A percentile compares a stretch with the other conserved stretches of the same genome.
phyloP scores from a whole-genome alignment of 345 rosid species.

The Clarkia xantiana region DNA sequence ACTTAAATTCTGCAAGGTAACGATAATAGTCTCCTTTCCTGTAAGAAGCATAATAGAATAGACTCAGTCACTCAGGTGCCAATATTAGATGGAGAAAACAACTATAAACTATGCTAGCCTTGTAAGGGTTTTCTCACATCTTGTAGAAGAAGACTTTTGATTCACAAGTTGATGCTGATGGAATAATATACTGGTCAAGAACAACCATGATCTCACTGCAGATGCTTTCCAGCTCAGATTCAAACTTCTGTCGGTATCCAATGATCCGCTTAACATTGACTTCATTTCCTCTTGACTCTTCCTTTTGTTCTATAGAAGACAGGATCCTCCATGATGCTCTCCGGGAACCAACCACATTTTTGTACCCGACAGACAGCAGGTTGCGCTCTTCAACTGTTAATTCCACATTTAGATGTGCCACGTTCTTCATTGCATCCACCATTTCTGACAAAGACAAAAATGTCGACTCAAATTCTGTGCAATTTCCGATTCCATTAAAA shows the following conservation, averaged over 20 bases:
- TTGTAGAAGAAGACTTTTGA: slow-evolving; percentile 9
- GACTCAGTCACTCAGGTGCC: too few relatives aligned
- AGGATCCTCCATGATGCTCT: slow-evolving; percentile 10
- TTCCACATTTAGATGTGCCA: slow-evolving; percentile 8
- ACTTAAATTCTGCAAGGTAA: slow-evolving; percentile 92
- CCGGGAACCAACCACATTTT: slow-evolving; percentile 6
- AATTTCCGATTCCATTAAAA: not conserved
- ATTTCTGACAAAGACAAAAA: slow-evolving; percentile 3
- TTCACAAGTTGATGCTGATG: slow-evolving; percentile 6
- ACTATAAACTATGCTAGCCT: too few relatives aligned
- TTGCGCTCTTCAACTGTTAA: slow-evolving; percentile 9
- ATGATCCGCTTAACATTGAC: slow-evolving; percentile 6
- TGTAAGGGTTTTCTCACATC: slow-evolving; percentile 4
- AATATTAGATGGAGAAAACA: too few relatives aligned
- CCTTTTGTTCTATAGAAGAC: slow-evolving; percentile 10
- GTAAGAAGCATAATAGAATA: too few relatives aligned
- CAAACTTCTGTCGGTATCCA: slow-evolving; percentile 9
- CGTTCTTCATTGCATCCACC: slow-evolving; percentile 8
- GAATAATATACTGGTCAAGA: slow-evolving; percentile 8
- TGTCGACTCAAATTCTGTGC: too few relatives aligned
- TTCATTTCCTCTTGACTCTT: slow-evolving; percentile 9
- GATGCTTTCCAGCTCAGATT: slow-evolving; percentile 7
- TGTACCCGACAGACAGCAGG: slow-evolving; percentile 9
- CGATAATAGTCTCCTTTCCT: slow-evolving; percentile 97
- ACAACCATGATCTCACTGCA: slow-evolving; percentile 9